Base-by-base conservation (phyloP, 768 basidiomycete species). In the Lactarius akahatsu region DNA sequence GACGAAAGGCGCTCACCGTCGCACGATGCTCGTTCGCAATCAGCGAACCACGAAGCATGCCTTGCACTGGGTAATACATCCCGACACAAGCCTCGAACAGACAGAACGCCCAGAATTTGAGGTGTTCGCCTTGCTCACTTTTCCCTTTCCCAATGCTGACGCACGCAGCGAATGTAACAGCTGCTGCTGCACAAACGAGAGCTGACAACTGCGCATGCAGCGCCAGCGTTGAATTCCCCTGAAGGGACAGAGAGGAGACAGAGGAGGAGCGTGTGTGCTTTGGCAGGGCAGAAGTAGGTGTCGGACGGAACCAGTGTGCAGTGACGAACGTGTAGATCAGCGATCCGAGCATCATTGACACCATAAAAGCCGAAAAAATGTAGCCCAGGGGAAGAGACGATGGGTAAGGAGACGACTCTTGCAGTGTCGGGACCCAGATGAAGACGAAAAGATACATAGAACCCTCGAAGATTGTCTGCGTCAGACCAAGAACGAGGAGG, bases 371-470 rank as follows among this genome's bases (percentile, higher is more conserved):
- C 34, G 89, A 89, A 76, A 92, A 92, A 70, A 92, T 90, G 75
- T 88, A 89, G 2, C 91, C 90, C 9, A 92, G 80, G 0, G 90
- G 91, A 32, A 90, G 84, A 20, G 77, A 65, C 7, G 72, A 70
- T 13, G 76, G 67, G 11, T 78, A 72, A 15, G 69, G 54, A n/a
- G 86, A 80, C 26, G 77, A 77, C 72, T 90, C 87, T 76, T 92
- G 89, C 18, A 92, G 78, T 2, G 85, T 81, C 1, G 91, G 90
- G 0, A 92, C 90, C 90, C 90, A 92, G 68, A 88, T 79, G 78
- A 91, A 92, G 69, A 91, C 90, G 76, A 91, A 92, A 67, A 91
- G 82, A 76, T 92, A 91, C 90, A 91, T 90, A 6, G 88, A 89
- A 2, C 90, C 91, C 73, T 92, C 90, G 73, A 92, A 92, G 75